Base-by-base conservation (phyloP, 1,284 basidiomycete genomes). In the Apiotrichum siamense region DNA sequence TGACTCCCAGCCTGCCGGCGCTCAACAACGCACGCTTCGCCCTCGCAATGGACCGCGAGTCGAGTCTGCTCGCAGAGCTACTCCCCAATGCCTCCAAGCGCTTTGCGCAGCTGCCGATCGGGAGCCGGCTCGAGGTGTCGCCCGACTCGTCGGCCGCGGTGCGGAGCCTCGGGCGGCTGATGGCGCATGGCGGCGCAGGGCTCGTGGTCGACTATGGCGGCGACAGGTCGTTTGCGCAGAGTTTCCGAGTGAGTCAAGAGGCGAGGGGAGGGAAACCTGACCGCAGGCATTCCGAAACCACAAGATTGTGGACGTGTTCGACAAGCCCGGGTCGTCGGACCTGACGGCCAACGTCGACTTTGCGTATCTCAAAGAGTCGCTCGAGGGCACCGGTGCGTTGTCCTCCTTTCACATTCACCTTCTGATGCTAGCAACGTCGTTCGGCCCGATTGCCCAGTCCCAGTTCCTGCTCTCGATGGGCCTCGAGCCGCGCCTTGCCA, bases 321-420 rank as follows among this genome's bases (percentile, higher is more conserved):
- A 85, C 49, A 75, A 80, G 11, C 93, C 94, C 0, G 94, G 96
- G 12, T 79, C 86, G 41, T 87, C 87, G 40, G 96, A 98, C 71
- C 75, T 98, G 44, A 98, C 96, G 0, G 85, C 87, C 27, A 97
- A 98, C 65, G 94, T 99, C 46, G 92, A 98, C 73, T 99, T 98
- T 73, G 80, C 83, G 0, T 88, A 88, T 67, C 78, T 98, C 36
- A 80, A 80, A 60, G 88, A 93, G 70, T 84, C 89, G 0, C 75
- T 93, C 54, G 69, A 72, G 1, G 81, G 81, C 49, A 72, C 81
- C 4, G 84, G 86, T 86, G 58, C 25, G 80, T 66, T 1, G 37
- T 21, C 13, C 13, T 25, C 20, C 32, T 40, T 33, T 5, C 9
- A 13, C 6, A 13, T 3, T 4, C 4, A 17, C 20, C 2, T 15